Evolutionary conservation across 1,284 basidiomycete genomes (phyloP).

Genomic region (Grifola frondosa): DNA sequence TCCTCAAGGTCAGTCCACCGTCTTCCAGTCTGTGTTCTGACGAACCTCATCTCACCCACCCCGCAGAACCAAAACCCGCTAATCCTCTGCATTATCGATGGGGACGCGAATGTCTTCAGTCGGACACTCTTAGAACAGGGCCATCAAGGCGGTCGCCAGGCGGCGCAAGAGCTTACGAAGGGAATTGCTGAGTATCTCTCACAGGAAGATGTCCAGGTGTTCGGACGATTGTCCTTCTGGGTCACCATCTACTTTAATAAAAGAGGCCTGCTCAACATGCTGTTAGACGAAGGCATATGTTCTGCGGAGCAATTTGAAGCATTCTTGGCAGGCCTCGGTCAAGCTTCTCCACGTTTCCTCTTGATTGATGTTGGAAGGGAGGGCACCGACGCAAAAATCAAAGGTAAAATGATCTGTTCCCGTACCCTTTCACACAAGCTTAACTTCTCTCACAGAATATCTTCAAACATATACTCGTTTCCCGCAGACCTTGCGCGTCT

Average conservation of each 20-base stretch:
- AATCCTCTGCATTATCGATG: conserved; percentile 73
- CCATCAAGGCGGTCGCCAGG: conserved; percentile 62
- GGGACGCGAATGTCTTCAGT: conserved; percentile 67
- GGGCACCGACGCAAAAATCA: conserved; percentile 68
- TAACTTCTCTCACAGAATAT: conserved; percentile 51
- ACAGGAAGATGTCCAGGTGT: conserved; percentile 53
- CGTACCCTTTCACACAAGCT: conserved; percentile 5
- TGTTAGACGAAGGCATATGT: conserved; percentile 54
- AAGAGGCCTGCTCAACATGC: conserved; percentile 47
- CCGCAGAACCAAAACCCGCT: conserved; percentile 58
- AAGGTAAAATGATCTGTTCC: conserved; percentile 43
- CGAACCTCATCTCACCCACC: not conserved
- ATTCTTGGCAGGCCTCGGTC: conserved; percentile 69
- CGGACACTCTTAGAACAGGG: conserved; percentile 58
- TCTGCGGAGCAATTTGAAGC: conserved; percentile 62
- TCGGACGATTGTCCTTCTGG: conserved; percentile 67
- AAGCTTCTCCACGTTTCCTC: conserved; percentile 65
- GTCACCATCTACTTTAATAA: conserved; percentile 71
- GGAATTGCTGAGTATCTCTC: conserved; percentile 63
- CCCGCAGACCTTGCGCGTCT: conserved; percentile 71
- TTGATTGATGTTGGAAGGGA: conserved; percentile 70
- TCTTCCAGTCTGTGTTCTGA: not conserved
- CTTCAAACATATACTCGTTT: conserved; percentile 73
- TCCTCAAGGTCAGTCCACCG: conserved; percentile 48
- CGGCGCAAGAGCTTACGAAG: conserved; percentile 66